Evolutionary conservation across 495 filamentous ascomycete species (phyloP), one percentile per base, ranked within the genome.

Genomic region (Evansstolkia leycettana): DNA sequence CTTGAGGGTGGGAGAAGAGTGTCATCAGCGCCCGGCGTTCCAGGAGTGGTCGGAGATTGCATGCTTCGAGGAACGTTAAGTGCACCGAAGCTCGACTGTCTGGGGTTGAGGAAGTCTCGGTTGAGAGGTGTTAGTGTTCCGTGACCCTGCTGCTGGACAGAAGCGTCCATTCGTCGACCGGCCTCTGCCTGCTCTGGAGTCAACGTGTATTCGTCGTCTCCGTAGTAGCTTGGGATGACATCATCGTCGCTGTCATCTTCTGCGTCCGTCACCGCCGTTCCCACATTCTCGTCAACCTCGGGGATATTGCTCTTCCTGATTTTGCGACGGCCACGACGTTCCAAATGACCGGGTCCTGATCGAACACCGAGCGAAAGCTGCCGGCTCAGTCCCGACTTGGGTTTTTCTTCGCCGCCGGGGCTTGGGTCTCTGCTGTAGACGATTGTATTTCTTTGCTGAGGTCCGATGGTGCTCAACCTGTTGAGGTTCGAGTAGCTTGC

Each of bases 401-500:
- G 54, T 35, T 58, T 43, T 1, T 44, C 45, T 18, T 65, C 53
- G 0, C 24, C 45, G 1, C 52, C 55, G 11, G 60, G 58, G 38
- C 57, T 65, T 12, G 58, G 52, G 12, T 65, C 57, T n/a, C 54
- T 47, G 39, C 64, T 67, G 54, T 69, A 64, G 19, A 66, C 44
- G 42, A 70, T 47, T 43, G 67, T 53, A 50, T 60, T 57, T 52
- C 69, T 35, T 51, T 66, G 60, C 45, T 69, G 53, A 41, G 67
- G 43, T 58, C 46, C 69, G 54, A 61, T 51, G 52, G 43, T 38
- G 54, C 64, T 47, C 54, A 38, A 71, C 52, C 46, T 51, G 51
- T 48, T 67, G 66, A 50, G 65, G 70, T 53, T 76, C 54, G 40
- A 65, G 57, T 41, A 78, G 47, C 39, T 76, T 43, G 60, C 75